Conservation (phyloP, 2,329 filamentous ascomycete species). For the Cladophialophora carrionii region DNA sequence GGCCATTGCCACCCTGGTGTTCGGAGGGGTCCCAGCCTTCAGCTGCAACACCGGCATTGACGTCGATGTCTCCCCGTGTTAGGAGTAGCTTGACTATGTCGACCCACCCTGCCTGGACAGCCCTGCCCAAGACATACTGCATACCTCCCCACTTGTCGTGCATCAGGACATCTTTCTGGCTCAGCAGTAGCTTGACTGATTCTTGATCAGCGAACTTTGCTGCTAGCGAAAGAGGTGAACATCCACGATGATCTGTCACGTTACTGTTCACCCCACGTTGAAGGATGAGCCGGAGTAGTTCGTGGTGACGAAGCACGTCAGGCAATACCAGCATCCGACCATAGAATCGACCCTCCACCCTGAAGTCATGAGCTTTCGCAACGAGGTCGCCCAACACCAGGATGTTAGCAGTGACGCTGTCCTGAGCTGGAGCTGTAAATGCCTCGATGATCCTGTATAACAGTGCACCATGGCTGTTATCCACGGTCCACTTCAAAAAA, state of each 20-base stretch:
- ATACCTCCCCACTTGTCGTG: neutral
- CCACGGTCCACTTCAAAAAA: neutral
- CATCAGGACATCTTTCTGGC: neutral
- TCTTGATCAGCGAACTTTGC: neutral
- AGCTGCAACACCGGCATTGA: neutral
- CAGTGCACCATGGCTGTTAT: conserved; percentile 14
- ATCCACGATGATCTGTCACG: neutral
- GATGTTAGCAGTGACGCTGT: neutral
- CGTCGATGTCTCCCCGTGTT: neutral
- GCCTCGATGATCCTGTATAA: neutral
- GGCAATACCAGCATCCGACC: neutral
- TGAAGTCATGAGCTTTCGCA: neutral
- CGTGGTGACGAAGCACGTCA: neutral
- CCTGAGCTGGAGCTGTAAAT: no score
- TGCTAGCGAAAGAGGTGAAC: neutral
- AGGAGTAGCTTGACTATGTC: neutral
- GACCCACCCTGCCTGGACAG: neutral
- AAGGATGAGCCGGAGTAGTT: neutral
- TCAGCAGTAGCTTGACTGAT: neutral
- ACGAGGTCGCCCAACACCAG: neutral
- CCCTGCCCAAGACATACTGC: neutral
- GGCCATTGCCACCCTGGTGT: no score
- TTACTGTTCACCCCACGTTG: neutral
- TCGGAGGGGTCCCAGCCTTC: no score
- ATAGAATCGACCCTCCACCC: neutral